These are phyloP conservation scores for Drechmeria coniospora DNA, from an alignment of 2,329 filamentous ascomycete species.

Conservation along the genomic window DNA sequence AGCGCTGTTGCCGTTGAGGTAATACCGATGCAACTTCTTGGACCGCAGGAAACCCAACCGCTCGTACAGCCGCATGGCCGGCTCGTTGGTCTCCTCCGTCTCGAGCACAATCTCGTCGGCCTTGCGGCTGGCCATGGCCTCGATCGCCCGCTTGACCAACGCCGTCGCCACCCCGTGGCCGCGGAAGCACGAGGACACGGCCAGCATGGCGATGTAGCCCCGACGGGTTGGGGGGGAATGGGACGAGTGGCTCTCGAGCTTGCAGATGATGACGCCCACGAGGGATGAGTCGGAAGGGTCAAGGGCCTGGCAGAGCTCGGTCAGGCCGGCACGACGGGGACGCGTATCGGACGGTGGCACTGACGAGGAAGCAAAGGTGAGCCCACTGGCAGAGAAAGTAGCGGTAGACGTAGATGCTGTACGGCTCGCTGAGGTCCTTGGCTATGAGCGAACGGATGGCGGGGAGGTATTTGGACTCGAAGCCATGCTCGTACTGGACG, in stretches of 20 bases:
- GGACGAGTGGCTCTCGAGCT: slow-evolving; percentile 77
- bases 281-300: slow-evolving; percentile 47
- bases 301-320: slow-evolving; percentile 31
- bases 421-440: slow-evolving; percentile 91
- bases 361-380: slow-evolving; percentile 87
- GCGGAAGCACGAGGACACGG: slow-evolving; percentile 66
- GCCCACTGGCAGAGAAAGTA: slow-evolving; percentile 98
- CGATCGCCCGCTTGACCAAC: slow-evolving; percentile 78
- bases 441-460: slow-evolving; percentile 87
- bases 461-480: slow-evolving; percentile 55
- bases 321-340: too few relatives aligned
- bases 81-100: slow-evolving; percentile 83
- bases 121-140: slow-evolving; percentile 68
- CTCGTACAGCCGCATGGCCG: slow-evolving; percentile 87
- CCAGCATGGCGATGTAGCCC: slow-evolving; percentile 97
- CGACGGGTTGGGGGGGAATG: slow-evolving; percentile 60
- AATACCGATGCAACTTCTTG: slow-evolving; percentile 88
- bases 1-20: slow-evolving; percentile 89
- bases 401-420: slow-evolving; percentile 97
- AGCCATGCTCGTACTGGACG: slow-evolving; percentile 44
- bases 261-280: slow-evolving; percentile 85
- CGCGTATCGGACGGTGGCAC: slow-evolving; percentile 1
- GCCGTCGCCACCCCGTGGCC: slow-evolving; percentile 78
- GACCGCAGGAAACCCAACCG: slow-evolving; percentile 80
- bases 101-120: slow-evolving; percentile 94